phyloP scores from a whole-genome alignment of 2,329 filamentous ascomycete species.

The Cercospora berteroae region DNA sequence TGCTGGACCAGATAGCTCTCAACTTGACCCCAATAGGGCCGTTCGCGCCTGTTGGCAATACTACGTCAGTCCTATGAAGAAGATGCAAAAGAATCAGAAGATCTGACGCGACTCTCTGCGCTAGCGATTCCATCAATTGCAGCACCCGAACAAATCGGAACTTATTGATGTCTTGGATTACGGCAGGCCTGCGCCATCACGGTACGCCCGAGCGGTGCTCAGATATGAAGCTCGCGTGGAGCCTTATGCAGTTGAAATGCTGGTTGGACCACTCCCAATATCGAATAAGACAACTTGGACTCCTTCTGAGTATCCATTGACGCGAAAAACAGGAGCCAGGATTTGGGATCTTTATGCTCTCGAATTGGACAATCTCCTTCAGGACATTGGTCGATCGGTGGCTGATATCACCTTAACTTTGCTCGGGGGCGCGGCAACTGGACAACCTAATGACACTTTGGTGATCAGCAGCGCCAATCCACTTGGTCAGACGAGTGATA shows the following conservation, averaged over 20 bases:
- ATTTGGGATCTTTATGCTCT: background rate
- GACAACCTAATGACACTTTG: slow-evolving; percentile 45
- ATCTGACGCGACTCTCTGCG: background rate
- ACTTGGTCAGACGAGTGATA: slow-evolving; percentile 39
- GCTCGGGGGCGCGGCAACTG: slow-evolving; percentile 43
- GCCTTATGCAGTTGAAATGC: background rate
- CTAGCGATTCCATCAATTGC: background rate
- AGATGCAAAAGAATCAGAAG: background rate
- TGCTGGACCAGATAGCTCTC: background rate
- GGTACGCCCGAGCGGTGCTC: background rate
- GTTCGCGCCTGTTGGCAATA: background rate
- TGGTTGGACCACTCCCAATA: background rate
- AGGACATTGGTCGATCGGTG: slow-evolving; percentile 21
- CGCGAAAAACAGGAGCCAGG: background rate
- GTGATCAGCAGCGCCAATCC: slow-evolving; percentile 45
- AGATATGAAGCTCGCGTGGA: background rate
- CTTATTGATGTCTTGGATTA: background rate
- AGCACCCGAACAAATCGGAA: background rate
- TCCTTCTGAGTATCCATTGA: background rate
- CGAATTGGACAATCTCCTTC: background rate
- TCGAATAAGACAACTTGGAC: background rate
- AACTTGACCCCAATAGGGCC: background rate
- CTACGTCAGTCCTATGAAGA: background rate
- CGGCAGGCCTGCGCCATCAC: background rate
- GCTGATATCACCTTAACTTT: slow-evolving; percentile 46